Conservation (phyloP, 495 filamentous ascomycete species). For the Terfezia boudieri region DNA sequence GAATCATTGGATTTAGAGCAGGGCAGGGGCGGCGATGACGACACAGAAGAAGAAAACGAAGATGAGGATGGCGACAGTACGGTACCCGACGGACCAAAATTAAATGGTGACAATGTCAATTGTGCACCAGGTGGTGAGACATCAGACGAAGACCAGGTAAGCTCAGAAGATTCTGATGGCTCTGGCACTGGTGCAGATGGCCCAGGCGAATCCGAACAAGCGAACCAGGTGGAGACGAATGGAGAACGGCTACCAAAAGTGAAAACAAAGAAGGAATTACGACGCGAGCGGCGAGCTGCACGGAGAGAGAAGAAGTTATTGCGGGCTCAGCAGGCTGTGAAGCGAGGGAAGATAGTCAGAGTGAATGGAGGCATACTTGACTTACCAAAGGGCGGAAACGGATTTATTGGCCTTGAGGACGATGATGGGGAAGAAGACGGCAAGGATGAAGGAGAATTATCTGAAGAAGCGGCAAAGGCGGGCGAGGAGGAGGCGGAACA, state of each 20-base stretch:
- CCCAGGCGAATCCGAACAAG: not conserved
- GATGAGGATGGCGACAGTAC: not conserved
- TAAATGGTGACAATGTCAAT: too few species aligned
- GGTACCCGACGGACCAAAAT: too few species aligned
- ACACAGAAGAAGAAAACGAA: conserved; percentile 1
- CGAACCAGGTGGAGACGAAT: too few species aligned
- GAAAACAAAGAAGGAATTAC: too few species aligned
- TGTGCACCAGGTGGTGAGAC: not conserved
- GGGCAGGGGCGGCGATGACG: not conserved
- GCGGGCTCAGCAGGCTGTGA: too few species aligned
- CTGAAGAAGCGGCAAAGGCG: not conserved
- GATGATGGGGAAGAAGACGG: not conserved
- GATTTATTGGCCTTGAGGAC: too few species aligned
- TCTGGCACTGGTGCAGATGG: not conserved
- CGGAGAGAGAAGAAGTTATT: too few species aligned
- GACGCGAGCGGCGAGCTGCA: too few species aligned
- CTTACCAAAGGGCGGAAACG: too few species aligned
- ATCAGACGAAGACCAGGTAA: not conserved
- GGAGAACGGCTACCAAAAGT: too few species aligned
- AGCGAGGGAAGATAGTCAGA: too few species aligned
- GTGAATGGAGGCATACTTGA: too few species aligned
- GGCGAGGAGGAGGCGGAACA: not conserved
- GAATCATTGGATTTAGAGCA: conserved; percentile 1
- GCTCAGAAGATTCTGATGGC: not conserved
- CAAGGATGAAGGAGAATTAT: not conserved